Evolutionary conservation across 2,329 filamentous ascomycete species (phyloP).

Genomic region (Cordyceps cicadae): DNA sequence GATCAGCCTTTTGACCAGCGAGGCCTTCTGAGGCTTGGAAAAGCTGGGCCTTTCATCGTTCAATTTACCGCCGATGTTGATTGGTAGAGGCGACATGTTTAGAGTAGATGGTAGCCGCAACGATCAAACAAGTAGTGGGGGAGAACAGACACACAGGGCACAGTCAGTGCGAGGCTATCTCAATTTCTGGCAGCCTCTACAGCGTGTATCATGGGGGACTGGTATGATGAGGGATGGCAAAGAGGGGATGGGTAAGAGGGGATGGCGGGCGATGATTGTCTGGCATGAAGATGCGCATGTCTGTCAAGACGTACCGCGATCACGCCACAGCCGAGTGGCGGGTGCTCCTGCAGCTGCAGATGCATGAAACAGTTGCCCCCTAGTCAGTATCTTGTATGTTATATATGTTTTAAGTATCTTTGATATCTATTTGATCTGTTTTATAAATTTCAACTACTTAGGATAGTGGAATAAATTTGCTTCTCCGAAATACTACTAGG

Average conservation of each 20-base stretch:
- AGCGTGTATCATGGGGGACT: neutral
- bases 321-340: neutral
- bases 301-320: neutral
- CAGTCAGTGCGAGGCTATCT: neutral
- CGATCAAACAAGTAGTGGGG: constrained; percentile 1
- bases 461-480: no score
- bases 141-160: neutral
- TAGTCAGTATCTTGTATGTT: no score
- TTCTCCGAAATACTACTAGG: no score
- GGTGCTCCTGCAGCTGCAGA: neutral
- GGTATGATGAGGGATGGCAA: neutral
- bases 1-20: neutral
- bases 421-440: no score
- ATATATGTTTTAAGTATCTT: no score
- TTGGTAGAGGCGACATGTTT: constrained; percentile 3
- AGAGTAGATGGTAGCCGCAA: neutral
- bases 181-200: neutral
- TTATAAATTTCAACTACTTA: no score
- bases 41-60: neutral
- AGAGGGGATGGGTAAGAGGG: no score
- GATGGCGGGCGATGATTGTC: neutral
- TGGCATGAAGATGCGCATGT: neutral
- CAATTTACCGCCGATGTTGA: neutral
- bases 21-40: neutral
- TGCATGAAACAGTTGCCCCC: neutral